These are phyloP conservation scores for Acacia melanoxylon DNA, from an alignment of 306 rosid species.

Conservation along the genomic window DNA sequence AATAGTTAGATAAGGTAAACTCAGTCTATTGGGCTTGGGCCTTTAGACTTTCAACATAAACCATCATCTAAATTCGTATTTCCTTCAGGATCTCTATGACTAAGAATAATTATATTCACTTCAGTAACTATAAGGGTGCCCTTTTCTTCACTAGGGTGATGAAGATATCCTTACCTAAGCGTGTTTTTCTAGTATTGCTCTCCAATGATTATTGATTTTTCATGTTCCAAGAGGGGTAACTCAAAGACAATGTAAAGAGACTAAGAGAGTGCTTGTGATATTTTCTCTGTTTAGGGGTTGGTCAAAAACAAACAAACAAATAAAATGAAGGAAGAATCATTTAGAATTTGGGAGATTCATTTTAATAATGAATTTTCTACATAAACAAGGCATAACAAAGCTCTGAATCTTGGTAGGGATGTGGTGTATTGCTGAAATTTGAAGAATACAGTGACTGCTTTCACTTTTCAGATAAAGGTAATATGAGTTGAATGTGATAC, in stretches of 20 bases:
- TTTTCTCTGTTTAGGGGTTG: not conserved
- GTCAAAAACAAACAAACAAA: not conserved
- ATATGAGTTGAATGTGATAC: not conserved
- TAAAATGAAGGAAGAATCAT: not conserved
- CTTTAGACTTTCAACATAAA: not conserved
- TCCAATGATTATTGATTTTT: not conserved
- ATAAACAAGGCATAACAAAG: not conserved
- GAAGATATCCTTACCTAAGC: not conserved
- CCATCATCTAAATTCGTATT: not conserved
- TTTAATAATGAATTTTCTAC: not conserved
- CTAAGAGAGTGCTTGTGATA: not conserved
- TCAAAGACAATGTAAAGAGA: not conserved
- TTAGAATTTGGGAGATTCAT: not conserved
- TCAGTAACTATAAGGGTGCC: not conserved
- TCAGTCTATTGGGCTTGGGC: not conserved
- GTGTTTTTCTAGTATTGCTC: not conserved
- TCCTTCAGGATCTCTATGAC: not conserved
- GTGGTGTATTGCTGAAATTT: not conserved
- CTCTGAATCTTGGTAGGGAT: not conserved
- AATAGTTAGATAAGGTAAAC: not conserved
- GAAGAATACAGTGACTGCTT: not conserved
- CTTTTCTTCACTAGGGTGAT: not conserved
- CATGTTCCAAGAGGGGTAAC: not conserved
- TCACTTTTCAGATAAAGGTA: not conserved
- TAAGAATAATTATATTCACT: not conserved